phyloP scores from a whole-genome alignment of 2,329 filamentous ascomycete genomes.

The Chalaropsis ovoidea region DNA sequence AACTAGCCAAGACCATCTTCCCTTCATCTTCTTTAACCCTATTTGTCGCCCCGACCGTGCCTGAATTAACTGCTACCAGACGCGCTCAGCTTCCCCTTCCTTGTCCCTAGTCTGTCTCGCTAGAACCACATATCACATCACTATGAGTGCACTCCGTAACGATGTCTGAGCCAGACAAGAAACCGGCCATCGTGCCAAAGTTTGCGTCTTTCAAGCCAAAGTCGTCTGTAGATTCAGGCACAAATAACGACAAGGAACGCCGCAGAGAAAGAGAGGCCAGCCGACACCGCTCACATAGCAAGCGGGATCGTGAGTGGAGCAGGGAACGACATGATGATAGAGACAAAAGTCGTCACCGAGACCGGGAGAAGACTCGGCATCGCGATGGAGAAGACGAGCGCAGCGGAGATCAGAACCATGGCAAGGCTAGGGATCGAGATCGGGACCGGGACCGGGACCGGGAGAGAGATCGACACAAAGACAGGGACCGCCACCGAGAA shows the following conservation, averaged over 20 bases:
- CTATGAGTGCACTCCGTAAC: slow-evolving; percentile 7
- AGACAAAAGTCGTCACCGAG: slow-evolving; percentile 7
- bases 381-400: background rate
- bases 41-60: background rate
- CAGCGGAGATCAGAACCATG: background rate
- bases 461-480: background rate
- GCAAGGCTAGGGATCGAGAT: slow-evolving; percentile 7
- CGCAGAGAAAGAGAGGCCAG: background rate
- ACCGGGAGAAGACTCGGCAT: slow-evolving; percentile 7
- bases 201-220: slow-evolving; percentile 59
- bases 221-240: background rate
- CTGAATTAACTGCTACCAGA: background rate
- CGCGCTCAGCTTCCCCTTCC: background rate
- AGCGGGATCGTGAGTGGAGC: slow-evolving; percentile 12
- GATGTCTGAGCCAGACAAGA: slow-evolving; percentile 30
- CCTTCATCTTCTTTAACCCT: background rate
- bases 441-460: background rate
- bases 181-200: slow-evolving; percentile 45
- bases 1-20: background rate
- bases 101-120: background rate
- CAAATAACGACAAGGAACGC: background rate
- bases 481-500: background rate
- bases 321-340: slow-evolving; percentile 18
- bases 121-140: background rate
- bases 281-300: background rate